Evolutionary conservation across 1,139 yeast genomes (phyloP), one percentile per base, ranked within the genome.

Genomic region (Geotrichum macrosporum): DNA sequence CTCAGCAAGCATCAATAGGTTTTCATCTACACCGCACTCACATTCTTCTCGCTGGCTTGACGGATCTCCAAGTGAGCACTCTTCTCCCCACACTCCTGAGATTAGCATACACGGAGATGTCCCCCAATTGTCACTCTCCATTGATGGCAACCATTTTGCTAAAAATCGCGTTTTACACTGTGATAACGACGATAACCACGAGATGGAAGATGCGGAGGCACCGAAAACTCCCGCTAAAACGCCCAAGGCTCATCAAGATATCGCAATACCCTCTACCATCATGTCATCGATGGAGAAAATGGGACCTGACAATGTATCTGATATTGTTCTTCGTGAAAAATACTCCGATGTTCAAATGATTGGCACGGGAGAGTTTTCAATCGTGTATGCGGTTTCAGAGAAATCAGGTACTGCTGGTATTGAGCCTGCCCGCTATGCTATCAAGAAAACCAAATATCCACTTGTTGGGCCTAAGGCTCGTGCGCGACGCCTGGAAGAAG

Each of bases 301-400:
- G 12, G 40, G 43, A 3, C 38, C 32, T 6, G 44, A 45, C 34
- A 46, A 38, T 19, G 37, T 38, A 9, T 63, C 73, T 20, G 87
- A 82, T 58, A 76, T 76, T 37, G 44, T 80, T 60, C 70, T 87
- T 51, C 68, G 75, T 39, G 74, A 79, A 30, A 79, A 81, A 62
- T 89, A 89, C 66, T 48, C 55, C 46, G 77, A 80, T 55, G 87
- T 89, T 40, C 74, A 76, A 46, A 67, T 81, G 43, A 72, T 88
- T 44, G 96, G 95, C 3, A 71, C 77, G 35, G 97, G 98, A 18
- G 95, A 87, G 64, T 92, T 92, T 61, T 85, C 96, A 2, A 72
- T 80, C 38, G 97, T 94, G 10, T 92, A 79, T 65, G 87, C 84
- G 67, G 85, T 55, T 74, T 79, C 65, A 76, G 82, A 60, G 69